Evolutionary conservation across 805 yeast species (phyloP).

Genomic region (Starmerella powellii): DNA sequence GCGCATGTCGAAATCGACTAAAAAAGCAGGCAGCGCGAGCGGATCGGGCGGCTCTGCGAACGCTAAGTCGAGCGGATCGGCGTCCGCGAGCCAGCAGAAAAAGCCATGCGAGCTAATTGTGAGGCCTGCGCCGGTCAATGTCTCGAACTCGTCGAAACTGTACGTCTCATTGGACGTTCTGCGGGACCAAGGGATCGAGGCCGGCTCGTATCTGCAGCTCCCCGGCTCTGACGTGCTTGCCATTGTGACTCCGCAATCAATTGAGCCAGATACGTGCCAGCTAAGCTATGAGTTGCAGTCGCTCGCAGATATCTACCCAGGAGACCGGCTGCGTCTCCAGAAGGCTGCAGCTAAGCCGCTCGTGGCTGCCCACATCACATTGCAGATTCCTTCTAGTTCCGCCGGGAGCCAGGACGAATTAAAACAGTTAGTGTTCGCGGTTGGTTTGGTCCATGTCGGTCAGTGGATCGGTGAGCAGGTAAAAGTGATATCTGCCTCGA

Average conservation of each 20-base stretch:
- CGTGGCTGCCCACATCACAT: slow-evolving; percentile 31
- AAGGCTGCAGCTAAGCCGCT: slow-evolving; percentile 40
- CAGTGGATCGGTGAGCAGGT: slow-evolving; percentile 35
- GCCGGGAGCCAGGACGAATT: slow-evolving; percentile 20
- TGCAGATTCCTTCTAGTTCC: slow-evolving; percentile 21
- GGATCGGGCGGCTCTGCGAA: slow-evolving; percentile 1
- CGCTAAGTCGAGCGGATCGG: not conserved
- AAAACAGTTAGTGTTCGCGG: slow-evolving; percentile 15
- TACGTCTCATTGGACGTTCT: slow-evolving; percentile 23
- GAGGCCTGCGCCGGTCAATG: slow-evolving; percentile 20
- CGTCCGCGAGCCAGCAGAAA: not conserved
- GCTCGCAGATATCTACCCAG: slow-evolving; percentile 36
- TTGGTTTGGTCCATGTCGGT: slow-evolving; percentile 24
- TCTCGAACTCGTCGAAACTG: slow-evolving; percentile 18
- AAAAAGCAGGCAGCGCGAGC: slow-evolving; percentile 8
- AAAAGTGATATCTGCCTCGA: slow-evolving; percentile 52
- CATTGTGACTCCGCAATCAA: slow-evolving; percentile 24
- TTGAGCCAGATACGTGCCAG: slow-evolving; percentile 23
- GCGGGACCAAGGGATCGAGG: slow-evolving; percentile 22
- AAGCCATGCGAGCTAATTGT: slow-evolving; percentile 20
- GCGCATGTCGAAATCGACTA: slow-evolving; percentile 14
- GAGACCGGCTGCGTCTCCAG: slow-evolving; percentile 40
- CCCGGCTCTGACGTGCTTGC: slow-evolving; percentile 20
- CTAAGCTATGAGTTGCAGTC: slow-evolving; percentile 29
- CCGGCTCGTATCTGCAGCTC: slow-evolving; percentile 24